A percentile compares a stretch with the other conserved stretches of the same genome.
These are phyloP conservation scores for Massarina eburnea DNA, from an alignment of 2,329 filamentous ascomycete species.

Conservation along the genomic window DNA sequence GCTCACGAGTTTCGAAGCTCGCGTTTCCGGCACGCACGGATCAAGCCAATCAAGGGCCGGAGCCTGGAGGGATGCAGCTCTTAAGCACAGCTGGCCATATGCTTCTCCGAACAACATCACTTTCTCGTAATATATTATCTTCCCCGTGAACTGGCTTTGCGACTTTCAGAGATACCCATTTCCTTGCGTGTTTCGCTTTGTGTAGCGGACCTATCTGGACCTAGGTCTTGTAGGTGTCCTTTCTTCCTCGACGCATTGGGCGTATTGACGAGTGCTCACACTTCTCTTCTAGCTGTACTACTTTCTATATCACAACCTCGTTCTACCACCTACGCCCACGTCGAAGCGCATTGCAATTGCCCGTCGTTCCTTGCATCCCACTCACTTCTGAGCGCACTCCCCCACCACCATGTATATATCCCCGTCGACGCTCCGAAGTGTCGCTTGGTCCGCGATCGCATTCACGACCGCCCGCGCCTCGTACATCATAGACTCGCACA, in stretches of 20 bases:
- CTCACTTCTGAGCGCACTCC: constrained; percentile 6
- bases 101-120: constrained; percentile 14
- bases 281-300: background rate
- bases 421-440: constrained; percentile 43
- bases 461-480: constrained; percentile 61
- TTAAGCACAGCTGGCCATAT: constrained; percentile 43
- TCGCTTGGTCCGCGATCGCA: constrained; percentile 46
- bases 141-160: constrained; percentile 23
- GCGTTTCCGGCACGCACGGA: constrained; percentile 28
- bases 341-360: too few relatives aligned
- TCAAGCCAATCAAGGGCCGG: constrained; percentile 32
- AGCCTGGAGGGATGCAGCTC: constrained; percentile 20
- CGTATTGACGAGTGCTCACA: background rate
- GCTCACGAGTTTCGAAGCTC: constrained; percentile 7
- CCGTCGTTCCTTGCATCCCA: constrained; percentile 1
- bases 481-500: constrained; percentile 70
- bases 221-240: constrained; percentile 15
- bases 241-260: constrained; percentile 1
- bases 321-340: too few relatives aligned
- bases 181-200: constrained; percentile 8
- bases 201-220: constrained; percentile 21
- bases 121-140: background rate
- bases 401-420: constrained; percentile 35
- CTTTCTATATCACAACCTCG: background rate
- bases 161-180: constrained; percentile 30